These are phyloP conservation scores for Calvatia gigantea DNA, from an alignment of 768 basidiomycete genomes.

Conservation along the genomic window DNA sequence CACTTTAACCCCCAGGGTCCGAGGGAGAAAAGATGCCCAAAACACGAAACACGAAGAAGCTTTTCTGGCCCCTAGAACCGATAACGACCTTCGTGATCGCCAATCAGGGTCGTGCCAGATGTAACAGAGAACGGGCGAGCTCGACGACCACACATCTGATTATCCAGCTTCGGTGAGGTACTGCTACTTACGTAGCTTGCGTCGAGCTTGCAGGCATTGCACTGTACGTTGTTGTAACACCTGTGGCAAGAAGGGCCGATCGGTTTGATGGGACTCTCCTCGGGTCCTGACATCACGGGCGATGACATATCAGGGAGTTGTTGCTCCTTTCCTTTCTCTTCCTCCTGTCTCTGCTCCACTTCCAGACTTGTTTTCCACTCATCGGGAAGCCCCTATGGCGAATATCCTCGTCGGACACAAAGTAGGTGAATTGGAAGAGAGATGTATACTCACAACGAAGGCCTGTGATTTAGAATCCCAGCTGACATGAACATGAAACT, in stretches of 20 bases:
- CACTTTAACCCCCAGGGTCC: not conserved
- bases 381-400: slow-evolving; percentile 10
- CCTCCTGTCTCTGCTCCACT: not conserved
- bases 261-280: slow-evolving; percentile 1
- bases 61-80: not conserved
- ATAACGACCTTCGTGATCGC: slow-evolving; percentile 5
- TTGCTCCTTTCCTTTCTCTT: not conserved
- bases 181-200: not conserved
- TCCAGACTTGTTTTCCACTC: slow-evolving; percentile 12
- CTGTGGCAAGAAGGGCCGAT: slow-evolving; percentile 2
- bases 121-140: slow-evolving; percentile 7
- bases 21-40: no score
- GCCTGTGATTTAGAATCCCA: slow-evolving; percentile 9
- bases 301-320: not conserved
- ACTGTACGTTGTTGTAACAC: slow-evolving; percentile 9
- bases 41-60: not conserved
- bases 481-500: slow-evolving; percentile 12
- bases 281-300: not conserved
- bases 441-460: slow-evolving; percentile 3
- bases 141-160: not conserved
- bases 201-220: slow-evolving; percentile 13
- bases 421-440: not conserved
- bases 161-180: not conserved
- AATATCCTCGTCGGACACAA: not conserved
- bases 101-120: slow-evolving; percentile 10